A percentile compares a stretch with the other conserved stretches of the same genome.
These are phyloP conservation scores for Rhynchosporium graminicola DNA, from an alignment of 2,329 filamentous ascomycete genomes.

Conservation along the genomic window DNA sequence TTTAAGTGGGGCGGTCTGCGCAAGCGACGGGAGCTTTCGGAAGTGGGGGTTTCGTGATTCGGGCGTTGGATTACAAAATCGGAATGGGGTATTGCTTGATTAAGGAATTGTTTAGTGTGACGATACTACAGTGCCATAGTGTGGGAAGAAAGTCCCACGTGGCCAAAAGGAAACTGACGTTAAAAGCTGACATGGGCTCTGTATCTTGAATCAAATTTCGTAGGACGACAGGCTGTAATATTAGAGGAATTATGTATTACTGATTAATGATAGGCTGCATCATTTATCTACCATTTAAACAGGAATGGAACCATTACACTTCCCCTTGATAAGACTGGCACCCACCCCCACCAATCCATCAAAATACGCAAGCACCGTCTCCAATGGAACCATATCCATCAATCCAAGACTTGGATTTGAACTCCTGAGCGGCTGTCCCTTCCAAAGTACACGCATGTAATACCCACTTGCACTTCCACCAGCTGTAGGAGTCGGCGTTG, in stretches of 20 bases:
- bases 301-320: conserved; percentile 33
- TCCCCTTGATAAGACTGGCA: conserved; percentile 47
- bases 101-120: too few species aligned
- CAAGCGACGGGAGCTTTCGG: too few species aligned
- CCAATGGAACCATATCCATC: conserved; percentile 70
- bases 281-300: neutral
- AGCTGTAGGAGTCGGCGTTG: conserved; percentile 20
- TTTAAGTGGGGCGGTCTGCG: too few species aligned
- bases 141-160: too few species aligned
- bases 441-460: conserved; percentile 70
- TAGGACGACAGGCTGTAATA: neutral
- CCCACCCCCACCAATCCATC: conserved; percentile 66
- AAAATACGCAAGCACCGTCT: conserved; percentile 67
- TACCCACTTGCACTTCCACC: conserved; percentile 37
- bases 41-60: too few species aligned
- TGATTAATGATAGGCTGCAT: neutral
- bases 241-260: conserved; percentile 4
- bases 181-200: too few species aligned
- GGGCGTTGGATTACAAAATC: too few species aligned
- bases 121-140: too few species aligned
- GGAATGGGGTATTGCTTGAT: too few species aligned
- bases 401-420: conserved; percentile 67
- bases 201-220: too few species aligned
- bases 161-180: too few species aligned
- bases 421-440: conserved; percentile 65